Evolutionary conservation across 2,329 filamentous ascomycete species (phyloP), one percentile per base, ranked within the genome.

Genomic region (Cadophora malorum): DNA sequence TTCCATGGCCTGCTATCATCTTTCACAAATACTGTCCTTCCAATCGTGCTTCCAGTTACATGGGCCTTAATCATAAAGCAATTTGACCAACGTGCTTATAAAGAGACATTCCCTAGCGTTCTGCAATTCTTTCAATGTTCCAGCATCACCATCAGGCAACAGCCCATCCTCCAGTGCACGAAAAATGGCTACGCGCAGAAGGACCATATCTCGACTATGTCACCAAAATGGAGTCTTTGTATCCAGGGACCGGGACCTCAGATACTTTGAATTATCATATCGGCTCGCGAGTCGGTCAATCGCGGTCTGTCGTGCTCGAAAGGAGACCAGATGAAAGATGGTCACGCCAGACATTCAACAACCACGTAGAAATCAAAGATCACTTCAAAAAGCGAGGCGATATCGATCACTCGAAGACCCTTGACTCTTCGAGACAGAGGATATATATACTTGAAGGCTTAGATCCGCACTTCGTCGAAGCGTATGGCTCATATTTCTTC

Each of bases 381-480:
- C 60, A 63, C 35, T 38, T 63, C 47, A 53, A 14, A 4, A 19
- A 49, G 16, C 52, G 52, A 2, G 1, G 19, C 19, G 14, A 50
- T n/a, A 35, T 12, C 6, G 21, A 31, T 5, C 7, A 23, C 3
- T 35, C 23, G 49, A 28, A 19, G 25, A 10, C n/a, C 16, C 1
- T 41, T 19, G 3, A 9, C 12, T 8, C 1, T 4, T 31, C 23
- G 5, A 45, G 35, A 10, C 64, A 35, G n/a, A 69, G 53, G 25
- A 35, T 69, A 6, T 69, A 67, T 35, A 28, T 69, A 4, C 45
- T 69, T 1, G 67, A 69, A 60, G 60, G 67, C 12, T 50, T 69
- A 12, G 64, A 69, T 64, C 60, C 67, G 2, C n/a, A 23, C 41
- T 69, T 52, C 38, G 38, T 64, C 31, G 53, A 69, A 19, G 60